Base-by-base conservation (phyloP, 2,329 filamentous ascomycete genomes). In the Huntiella omanensis region DNA sequence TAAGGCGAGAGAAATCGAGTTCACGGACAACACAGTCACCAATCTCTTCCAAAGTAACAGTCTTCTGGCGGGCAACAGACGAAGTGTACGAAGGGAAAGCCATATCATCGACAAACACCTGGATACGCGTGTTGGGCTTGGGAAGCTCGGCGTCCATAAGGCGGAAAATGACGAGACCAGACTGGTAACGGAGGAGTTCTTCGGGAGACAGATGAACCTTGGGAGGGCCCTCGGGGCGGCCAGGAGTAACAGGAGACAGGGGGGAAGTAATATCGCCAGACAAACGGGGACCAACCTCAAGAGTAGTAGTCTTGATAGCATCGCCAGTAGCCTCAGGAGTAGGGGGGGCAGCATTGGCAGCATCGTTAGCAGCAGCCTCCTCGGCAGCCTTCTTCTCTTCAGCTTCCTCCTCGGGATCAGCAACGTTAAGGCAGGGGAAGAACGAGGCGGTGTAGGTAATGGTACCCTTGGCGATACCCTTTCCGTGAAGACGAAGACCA, bases 11-110 rank as follows among this genome's bases (percentile, higher is more conserved):
- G 55, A 95, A 87, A 53, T 98, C 92, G n/a, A 98, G 71, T 61
- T 98, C 91, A 51, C 91, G 84, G 50, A 98, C 83, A 62, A 98
- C 86, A 46, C 86, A 91, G 62, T 98, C 91, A 42, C 88, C 87
- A 56, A 87, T 86, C 62, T 98, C 91, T 54, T 91, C 83, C 60
- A 96, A 85, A 45, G 75, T 82, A 57, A 78, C 73, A 8, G 70
- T 65, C 54, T 70, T 80, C 36, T 69, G 72, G 56, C 75, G 78
- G 32, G 86, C 80, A 52, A 77, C 84, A 1, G 82, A 77, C 8
- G 86, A 92, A 1, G 75, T 70, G 59, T 94, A 96, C 1, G 86
- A 82, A 0, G 91, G 81, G 64, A 91, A 96, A 32, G 84, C 75
- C 73, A 91, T 86, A 59, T 98, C 91, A 60, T 98, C 91, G 60